Percentiles rank a stretch among this genome's conserved stretches.
These are phyloP conservation scores for Allium sativum DNA, from an alignment of 106 monocot genomes.

Conservation along the genomic window DNA sequence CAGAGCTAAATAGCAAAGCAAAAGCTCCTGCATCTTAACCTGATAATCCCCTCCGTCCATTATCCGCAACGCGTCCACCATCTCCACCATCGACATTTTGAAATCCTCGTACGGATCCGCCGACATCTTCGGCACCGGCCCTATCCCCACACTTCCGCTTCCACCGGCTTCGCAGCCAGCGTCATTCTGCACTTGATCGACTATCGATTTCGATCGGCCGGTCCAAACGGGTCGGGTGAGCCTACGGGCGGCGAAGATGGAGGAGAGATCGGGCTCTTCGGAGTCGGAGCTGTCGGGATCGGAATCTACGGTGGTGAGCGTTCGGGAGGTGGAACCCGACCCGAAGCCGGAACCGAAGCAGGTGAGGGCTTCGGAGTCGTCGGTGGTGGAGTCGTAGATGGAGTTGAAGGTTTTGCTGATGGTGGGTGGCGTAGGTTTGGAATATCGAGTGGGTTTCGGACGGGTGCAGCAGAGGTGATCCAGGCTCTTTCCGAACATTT, in stretches of 20 bases:
- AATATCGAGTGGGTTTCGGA: neutral
- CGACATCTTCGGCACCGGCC: constrained; percentile 44
- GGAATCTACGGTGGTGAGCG: neutral
- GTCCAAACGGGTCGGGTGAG: constrained; percentile 40
- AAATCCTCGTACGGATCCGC: constrained; percentile 58
- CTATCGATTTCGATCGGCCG: constrained; percentile 51
- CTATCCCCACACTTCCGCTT: constrained; percentile 8
- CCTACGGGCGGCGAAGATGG: constrained; percentile 49
- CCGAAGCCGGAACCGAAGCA: constrained; percentile 49
- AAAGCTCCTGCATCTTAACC: constrained; percentile 27
- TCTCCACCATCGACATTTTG: constrained; percentile 67
- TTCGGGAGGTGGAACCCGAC: constrained; percentile 12
- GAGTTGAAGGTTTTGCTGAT: constrained; percentile 36
- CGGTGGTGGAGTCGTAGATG: constrained; percentile 22
- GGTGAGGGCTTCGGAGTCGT: constrained; percentile 5
- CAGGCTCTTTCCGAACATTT: too few species aligned
- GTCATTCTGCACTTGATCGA: constrained; percentile 3
- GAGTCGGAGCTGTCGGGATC: constrained; percentile 1
- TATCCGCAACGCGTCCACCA: constrained; percentile 37
- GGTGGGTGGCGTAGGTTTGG: neutral
- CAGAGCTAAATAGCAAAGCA: constrained; percentile 61
- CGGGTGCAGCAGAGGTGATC: too few species aligned
- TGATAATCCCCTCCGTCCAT: neutral
- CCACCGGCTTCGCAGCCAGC: neutral
- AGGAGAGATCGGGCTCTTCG: constrained; percentile 30